Conservation (phyloP, 176 grass and related monocot genomes). For the Aegilops bicornis region DNA sequence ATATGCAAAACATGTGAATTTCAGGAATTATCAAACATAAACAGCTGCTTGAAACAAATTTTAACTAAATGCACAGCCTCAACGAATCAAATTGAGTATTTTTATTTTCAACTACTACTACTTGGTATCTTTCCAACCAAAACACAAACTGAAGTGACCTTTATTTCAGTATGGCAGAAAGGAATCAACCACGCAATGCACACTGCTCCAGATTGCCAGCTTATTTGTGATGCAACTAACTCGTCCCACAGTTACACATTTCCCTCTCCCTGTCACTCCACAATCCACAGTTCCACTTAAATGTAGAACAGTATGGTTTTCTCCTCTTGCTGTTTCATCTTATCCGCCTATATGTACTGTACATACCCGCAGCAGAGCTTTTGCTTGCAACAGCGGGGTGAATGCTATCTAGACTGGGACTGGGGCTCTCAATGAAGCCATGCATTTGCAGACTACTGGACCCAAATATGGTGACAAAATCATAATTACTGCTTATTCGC, state of each 20-base stretch:
- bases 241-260: background rate
- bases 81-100: background rate
- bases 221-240: background rate
- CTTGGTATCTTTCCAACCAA: background rate
- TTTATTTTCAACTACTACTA: background rate
- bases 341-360: slow-evolving; percentile 42
- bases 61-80: background rate
- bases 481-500: slow-evolving; percentile 39
- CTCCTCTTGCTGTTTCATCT: slow-evolving; percentile 34
- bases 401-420: slow-evolving; percentile 15
- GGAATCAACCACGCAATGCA: background rate
- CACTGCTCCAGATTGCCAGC: background rate
- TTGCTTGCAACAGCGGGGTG: slow-evolving; percentile 35
- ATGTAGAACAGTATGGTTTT: background rate
- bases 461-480: slow-evolving; percentile 33
- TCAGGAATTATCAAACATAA: background rate
- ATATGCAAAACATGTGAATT: background rate
- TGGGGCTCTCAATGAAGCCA: slow-evolving; percentile 46
- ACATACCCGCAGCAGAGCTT: slow-evolving; percentile 51
- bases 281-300: background rate
- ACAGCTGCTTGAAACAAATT: background rate
- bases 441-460: slow-evolving; percentile 40
- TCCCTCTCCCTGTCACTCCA: background rate
- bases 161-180: background rate
- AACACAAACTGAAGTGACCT: background rate